Evolutionary conservation across 1,284 basidiomycete species (phyloP).

Genomic region (Uromyces viciae-fabae): DNA sequence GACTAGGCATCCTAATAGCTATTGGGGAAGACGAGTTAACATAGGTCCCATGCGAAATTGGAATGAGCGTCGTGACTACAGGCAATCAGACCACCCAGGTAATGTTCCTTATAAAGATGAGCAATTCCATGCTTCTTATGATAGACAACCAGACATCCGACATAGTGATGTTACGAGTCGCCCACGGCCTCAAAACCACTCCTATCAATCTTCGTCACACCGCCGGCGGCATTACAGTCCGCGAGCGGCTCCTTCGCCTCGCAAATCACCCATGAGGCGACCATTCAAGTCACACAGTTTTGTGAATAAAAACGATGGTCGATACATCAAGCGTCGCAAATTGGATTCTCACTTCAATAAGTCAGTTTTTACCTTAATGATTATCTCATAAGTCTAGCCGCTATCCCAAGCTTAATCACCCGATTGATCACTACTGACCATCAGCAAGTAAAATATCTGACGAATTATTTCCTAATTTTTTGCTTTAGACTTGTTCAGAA

Average conservation of each 20-base stretch:
- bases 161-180: not conserved
- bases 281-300: constrained; percentile 6
- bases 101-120: not conserved
- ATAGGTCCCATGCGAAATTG: constrained; percentile 27
- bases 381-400: not conserved
- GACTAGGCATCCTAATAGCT: constrained; percentile 12
- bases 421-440: not conserved
- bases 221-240: constrained; percentile 19
- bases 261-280: constrained; percentile 24
- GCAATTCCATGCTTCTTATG: constrained; percentile 4
- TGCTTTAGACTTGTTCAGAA: not conserved
- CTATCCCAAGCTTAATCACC: not conserved
- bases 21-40: not conserved
- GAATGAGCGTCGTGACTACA: constrained; percentile 21
- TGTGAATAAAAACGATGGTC: not conserved
- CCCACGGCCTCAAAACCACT: not conserved
- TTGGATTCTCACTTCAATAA: constrained; percentile 6
- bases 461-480: no score
- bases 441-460: not conserved
- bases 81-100: constrained; percentile 20
- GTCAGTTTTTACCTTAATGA: not conserved
- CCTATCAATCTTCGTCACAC: constrained; percentile 7
- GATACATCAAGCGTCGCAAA: constrained; percentile 16
- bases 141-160: constrained; percentile 6
- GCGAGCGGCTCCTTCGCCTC: constrained; percentile 18